Evolutionary conservation across 2,329 filamentous ascomycete species (phyloP).

Genomic region (Acephala macrosclerotiorum): DNA sequence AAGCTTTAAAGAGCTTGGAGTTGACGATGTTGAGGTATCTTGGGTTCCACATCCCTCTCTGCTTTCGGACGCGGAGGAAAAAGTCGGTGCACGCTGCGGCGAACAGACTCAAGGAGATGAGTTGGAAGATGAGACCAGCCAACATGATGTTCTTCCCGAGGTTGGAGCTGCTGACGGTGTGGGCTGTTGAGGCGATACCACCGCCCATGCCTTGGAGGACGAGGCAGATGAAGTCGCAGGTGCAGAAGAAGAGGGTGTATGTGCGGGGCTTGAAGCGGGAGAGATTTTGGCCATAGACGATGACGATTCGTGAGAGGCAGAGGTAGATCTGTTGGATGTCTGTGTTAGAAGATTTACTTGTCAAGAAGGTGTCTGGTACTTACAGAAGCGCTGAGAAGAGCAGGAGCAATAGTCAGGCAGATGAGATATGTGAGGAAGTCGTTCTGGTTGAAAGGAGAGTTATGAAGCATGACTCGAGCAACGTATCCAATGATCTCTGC

Average conservation of each 20-base stretch:
- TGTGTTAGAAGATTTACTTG: neutral
- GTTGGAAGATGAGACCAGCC: constrained; percentile 50
- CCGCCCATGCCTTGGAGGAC: constrained; percentile 66
- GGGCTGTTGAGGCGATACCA: constrained; percentile 58
- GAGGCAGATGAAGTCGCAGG: constrained; percentile 64
- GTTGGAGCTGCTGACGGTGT: constrained; percentile 31
- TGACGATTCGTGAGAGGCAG: constrained; percentile 60
- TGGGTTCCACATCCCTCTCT: constrained; percentile 29
- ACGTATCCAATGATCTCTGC: constrained; percentile 61
- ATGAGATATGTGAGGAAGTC: constrained; percentile 68
- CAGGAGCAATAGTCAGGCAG: constrained; percentile 49
- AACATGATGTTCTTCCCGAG: constrained; percentile 47
- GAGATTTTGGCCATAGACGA: constrained; percentile 58
- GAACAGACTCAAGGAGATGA: constrained; percentile 46
- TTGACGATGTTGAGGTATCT: constrained; percentile 30
- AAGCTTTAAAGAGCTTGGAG: constrained; percentile 45
- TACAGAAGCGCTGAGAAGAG: constrained; percentile 63
- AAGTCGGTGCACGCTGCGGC: constrained; percentile 29
- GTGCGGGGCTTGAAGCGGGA: constrained; percentile 54
- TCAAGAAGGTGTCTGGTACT: neutral
- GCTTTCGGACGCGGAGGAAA: constrained; percentile 27
- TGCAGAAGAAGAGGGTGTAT: constrained; percentile 56
- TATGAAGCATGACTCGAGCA: constrained; percentile 57
- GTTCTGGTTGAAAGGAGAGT: constrained; percentile 60
- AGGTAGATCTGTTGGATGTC: constrained; percentile 58